Evolutionary conservation across 208 protist species (phyloP), one percentile per base, ranked within the genome.

Genomic region (Acanthamoeba lenticulata): DNA sequence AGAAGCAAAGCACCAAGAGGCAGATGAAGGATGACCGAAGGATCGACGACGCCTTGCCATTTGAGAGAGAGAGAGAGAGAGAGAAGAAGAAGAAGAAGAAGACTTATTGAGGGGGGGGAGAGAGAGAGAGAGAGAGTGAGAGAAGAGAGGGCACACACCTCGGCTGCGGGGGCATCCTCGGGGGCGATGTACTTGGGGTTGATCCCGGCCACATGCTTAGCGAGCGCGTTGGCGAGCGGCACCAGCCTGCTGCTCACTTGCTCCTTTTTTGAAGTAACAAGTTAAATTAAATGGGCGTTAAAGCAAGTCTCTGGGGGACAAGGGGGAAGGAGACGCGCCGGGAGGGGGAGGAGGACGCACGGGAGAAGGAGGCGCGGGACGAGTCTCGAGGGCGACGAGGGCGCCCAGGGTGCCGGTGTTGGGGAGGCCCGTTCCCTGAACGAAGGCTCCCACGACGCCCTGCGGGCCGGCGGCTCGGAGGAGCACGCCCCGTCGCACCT

Each of bases 401-500:
- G 72, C 72, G 21, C 38, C 72, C 24, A 83, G 34, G 72, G 72
- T 83, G 27, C 72, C 72, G 13, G 72, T 83, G 40, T 83, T 11
- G 27, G 72, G 72, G 4, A 83, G 72, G 72, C 72, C 72, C 19
- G 72, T 83, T 1, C 72, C 72, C 72, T 83, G 72, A 40, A 83
- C 49, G 72, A 83, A 83, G 34, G 72, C 24, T 6, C 72, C 72
- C 36, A 83, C 21, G 9, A 40, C 72, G 42, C 72, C 29, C 2
- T 83, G 9, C 21, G 72, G 38, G 4, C 72, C 72, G 24, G 21
- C 21, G 4, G 72, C 29, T 13, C 60, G 85, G 21, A 91, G 29
- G 52, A 91, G 85, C 38, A 69, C 44, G 85, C 34, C 85, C 5
- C 85, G 85, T 42, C 85, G 24, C 85, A 69, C 49, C 24, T 49